Conservation (phyloP, 2,329 filamentous ascomycete genomes). For the Neonectria neomacrospora region DNA sequence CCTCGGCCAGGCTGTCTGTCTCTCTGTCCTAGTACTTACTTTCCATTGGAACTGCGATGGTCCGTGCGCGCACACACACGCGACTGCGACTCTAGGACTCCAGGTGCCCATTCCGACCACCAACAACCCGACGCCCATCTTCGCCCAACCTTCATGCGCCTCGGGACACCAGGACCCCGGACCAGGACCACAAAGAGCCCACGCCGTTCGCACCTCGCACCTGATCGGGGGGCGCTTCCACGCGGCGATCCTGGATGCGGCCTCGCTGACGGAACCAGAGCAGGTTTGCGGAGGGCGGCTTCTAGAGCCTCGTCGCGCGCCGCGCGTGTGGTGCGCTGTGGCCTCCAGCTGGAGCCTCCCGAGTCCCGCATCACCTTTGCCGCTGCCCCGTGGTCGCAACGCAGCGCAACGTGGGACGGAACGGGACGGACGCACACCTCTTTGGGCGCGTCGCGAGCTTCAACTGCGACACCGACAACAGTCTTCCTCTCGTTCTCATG, state of each 20-base stretch:
- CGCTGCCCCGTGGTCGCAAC: neutral
- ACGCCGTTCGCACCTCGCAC: constrained; percentile 25
- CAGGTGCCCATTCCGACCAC: constrained; percentile 14
- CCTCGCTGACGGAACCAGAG: constrained; percentile 34
- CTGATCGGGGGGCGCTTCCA: constrained; percentile 20
- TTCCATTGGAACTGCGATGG: constrained; percentile 11
- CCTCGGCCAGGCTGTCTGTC: no score
- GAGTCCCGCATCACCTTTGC: neutral
- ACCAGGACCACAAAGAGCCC: neutral
- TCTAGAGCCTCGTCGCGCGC: constrained; percentile 31
- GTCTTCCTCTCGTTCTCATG: neutral
- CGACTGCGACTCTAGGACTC: constrained; percentile 16
- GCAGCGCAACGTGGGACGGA: neutral
- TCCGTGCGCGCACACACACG: constrained; percentile 26
- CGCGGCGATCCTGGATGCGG: constrained; percentile 39
- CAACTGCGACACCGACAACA: neutral
- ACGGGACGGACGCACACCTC: neutral
- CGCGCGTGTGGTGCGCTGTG: constrained; percentile 36
- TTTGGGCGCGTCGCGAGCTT: neutral
- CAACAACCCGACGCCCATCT: constrained; percentile 3
- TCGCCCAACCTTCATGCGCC: neutral
- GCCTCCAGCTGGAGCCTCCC: constrained; percentile 16
- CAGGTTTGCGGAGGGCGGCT: constrained; percentile 41
- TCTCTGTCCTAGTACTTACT: no score
- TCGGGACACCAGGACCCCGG: constrained; percentile 1